phyloP scores from a whole-genome alignment of 306 rosid genomes.

The Prunus fruticosa region DNA sequence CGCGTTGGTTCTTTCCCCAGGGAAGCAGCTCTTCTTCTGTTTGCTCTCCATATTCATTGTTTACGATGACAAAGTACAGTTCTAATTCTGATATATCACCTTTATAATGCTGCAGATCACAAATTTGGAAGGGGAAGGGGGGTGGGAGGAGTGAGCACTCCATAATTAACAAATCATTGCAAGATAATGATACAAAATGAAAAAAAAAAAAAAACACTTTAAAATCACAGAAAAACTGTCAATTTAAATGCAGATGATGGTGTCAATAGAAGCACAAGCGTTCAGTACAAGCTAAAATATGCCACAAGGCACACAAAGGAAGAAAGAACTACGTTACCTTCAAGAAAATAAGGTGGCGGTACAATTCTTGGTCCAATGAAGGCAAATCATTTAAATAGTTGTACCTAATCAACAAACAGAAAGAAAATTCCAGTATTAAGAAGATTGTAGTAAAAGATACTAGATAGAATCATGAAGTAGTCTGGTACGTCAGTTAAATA shows the following conservation, averaged over 20 bases:
- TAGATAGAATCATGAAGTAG: neutral
- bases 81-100: conserved; percentile 81
- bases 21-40: conserved; percentile 88
- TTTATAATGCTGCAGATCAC: conserved; percentile 60
- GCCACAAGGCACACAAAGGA: neutral
- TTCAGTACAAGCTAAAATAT: neutral
- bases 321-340: conserved; percentile 53
- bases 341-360: conserved; percentile 93
- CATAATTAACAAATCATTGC: conserved; percentile 2
- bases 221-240: too few relatives aligned
- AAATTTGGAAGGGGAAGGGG: neutral
- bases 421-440: neutral
- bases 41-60: conserved; percentile 98
- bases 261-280: neutral
- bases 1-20: conserved; percentile 73
- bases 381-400: conserved; percentile 97
- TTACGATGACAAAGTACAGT: conserved; percentile 85
- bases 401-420: conserved; percentile 48
- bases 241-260: neutral
- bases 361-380: conserved; percentile 90
- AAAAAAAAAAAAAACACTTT: neutral
- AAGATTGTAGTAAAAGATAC: neutral
- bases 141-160: neutral
- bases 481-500: neutral
- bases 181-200: neutral